Conservation (phyloP, 106 monocot genomes). For the Posidonia australis region DNA sequence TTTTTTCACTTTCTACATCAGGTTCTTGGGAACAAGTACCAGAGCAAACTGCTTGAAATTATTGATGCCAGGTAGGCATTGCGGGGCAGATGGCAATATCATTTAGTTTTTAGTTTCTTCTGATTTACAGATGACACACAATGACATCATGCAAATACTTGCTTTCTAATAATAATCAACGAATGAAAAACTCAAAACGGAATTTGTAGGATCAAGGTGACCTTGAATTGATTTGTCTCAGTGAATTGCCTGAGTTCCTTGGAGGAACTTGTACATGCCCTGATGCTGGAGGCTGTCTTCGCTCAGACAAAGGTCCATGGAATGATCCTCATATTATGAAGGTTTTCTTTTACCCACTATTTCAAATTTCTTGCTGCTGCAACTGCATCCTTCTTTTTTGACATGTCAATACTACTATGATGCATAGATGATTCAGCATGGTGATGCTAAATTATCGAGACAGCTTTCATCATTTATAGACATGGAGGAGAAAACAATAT, state of each 20-base stretch:
- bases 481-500: constrained; percentile 69
- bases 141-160: too few relatives aligned
- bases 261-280: constrained; percentile 76
- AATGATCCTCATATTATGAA: constrained; percentile 76
- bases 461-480: background rate
- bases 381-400: background rate
- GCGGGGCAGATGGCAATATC: too few relatives aligned
- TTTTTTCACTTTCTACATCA: background rate
- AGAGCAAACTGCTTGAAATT: constrained; percentile 22
- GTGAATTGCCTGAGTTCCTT: constrained; percentile 94
- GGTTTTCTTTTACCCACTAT: constrained; percentile 17
- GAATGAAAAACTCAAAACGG: too few relatives aligned
- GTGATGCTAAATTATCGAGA: constrained; percentile 34
- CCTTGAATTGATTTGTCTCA: constrained; percentile 14
- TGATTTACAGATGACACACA: too few relatives aligned
- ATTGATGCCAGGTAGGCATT: constrained; percentile 12
- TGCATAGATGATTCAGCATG: constrained; percentile 66
- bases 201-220: too few relatives aligned
- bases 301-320: constrained; percentile 94
- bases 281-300: constrained; percentile 51
- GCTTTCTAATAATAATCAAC: too few relatives aligned
- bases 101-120: too few relatives aligned
- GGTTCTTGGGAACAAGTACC: constrained; percentile 30
- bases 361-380: background rate
- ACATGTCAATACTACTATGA: background rate